Conservation (phyloP, 345 rosid species). For the Pugionium cornutum region DNA sequence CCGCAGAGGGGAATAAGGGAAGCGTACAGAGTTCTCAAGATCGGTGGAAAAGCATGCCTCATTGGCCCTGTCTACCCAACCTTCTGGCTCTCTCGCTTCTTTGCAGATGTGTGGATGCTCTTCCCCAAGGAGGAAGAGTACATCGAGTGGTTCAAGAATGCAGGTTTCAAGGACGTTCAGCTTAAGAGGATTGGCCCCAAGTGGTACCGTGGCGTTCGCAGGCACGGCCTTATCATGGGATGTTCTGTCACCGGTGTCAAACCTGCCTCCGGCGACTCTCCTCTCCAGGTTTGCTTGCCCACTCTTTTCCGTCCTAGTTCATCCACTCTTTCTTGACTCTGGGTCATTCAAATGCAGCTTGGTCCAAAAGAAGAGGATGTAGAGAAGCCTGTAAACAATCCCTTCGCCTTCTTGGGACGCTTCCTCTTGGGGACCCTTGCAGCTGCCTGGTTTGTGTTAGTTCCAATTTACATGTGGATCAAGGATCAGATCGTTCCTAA, state of each 20-base stretch:
- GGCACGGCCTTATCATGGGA: conserved; percentile 98
- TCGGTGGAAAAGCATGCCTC: conserved; percentile 87
- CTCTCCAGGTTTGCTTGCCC: conserved; percentile 66
- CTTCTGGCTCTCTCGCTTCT: conserved; percentile 94
- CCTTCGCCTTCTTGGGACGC: conserved; percentile 60
- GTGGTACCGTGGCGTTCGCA: conserved; percentile 99
- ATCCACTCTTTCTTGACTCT: too few species aligned
- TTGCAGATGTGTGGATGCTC: conserved; percentile 98
- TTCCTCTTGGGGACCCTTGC: conserved; percentile 78
- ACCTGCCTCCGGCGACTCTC: conserved; percentile 96
- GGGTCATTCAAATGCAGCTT: conserved; percentile 52
- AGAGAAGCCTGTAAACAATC: conserved; percentile 63
- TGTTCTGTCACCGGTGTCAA: conserved; percentile 97
- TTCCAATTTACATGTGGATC: conserved; percentile 98
- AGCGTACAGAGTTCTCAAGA: conserved; percentile 93
- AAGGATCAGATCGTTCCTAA: conserved; percentile 84
- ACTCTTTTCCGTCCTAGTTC: background rate
- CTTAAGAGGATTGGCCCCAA: conserved; percentile 97
- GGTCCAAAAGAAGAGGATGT: conserved; percentile 93
- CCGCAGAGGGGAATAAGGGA: conserved; percentile 96
- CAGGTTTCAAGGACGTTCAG: conserved; percentile 91
- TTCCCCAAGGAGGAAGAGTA: conserved; percentile 99
- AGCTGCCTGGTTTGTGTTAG: conserved; percentile 71
- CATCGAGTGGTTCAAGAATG: conserved; percentile 90
- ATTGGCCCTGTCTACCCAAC: conserved; percentile 98